Evolutionary conservation across 2,329 filamentous ascomycete species (phyloP).

Genomic region (Onygena corvina): DNA sequence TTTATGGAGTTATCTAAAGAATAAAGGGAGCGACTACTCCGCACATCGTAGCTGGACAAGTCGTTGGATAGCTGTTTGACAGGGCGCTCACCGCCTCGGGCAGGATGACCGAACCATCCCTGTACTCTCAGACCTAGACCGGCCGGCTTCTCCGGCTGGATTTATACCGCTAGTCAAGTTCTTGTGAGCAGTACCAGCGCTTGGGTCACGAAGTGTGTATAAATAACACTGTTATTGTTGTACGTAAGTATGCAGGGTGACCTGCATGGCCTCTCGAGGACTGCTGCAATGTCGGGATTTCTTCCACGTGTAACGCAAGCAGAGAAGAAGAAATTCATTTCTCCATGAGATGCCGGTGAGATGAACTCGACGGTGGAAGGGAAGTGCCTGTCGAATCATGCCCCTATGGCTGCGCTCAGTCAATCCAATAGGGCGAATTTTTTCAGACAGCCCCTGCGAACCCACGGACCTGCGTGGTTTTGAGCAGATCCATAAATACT

Average conservation of each 20-base stretch:
- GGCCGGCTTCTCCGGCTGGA: too few relatives aligned
- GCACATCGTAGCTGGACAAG: too few relatives aligned
- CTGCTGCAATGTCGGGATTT: not conserved
- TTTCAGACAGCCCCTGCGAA: not conserved
- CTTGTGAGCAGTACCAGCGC: too few relatives aligned
- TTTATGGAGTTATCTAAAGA: not conserved
- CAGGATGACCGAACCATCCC: too few relatives aligned
- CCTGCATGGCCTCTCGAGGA: not conserved
- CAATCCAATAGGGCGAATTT: not conserved
- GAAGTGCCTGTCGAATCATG: not conserved
- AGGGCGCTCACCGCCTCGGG: too few relatives aligned
- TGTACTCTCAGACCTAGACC: too few relatives aligned
- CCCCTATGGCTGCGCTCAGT: not conserved
- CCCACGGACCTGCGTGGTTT: conserved; percentile 1
- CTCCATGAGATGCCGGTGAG: too few relatives aligned
- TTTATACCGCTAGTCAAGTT: too few relatives aligned
- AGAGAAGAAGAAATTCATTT: not conserved
- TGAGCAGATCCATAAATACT: not conserved
- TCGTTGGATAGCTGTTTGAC: too few relatives aligned
- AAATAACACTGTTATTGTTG: too few relatives aligned
- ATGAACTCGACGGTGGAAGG: not conserved
- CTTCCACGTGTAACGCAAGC: not conserved
- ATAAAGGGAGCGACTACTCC: too few relatives aligned
- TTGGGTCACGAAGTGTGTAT: too few relatives aligned
- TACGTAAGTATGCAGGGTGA: conserved; percentile 1